phyloP scores from a whole-genome alignment of 2,329 filamentous ascomycete species.

The Lachnellula cervina region DNA sequence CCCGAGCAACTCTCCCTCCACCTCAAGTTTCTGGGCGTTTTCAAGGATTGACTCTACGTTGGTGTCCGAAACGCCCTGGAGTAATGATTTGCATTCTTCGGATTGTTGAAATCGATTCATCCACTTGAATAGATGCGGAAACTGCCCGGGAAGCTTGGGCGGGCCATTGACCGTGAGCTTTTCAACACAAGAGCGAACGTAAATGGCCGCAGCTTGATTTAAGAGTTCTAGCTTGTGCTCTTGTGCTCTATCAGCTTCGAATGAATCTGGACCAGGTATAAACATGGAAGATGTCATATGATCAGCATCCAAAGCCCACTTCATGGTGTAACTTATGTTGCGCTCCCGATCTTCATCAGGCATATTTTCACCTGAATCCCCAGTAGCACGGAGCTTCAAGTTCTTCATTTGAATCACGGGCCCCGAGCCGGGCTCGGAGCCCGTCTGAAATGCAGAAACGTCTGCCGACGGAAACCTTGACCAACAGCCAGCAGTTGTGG shows the following conservation, averaged over 20 bases:
- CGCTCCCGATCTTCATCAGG: not conserved
- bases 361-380: not conserved
- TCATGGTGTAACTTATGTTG: not conserved
- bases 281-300: not conserved
- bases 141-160: not conserved
- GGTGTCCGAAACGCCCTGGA: not conserved
- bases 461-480: not conserved
- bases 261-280: not conserved
- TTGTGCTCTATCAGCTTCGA: not conserved
- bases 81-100: slow-evolving; percentile 2
- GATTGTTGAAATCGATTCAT: slow-evolving; percentile 8
- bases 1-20: slow-evolving; percentile 6
- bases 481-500: not conserved
- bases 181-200: not conserved
- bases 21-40: not conserved
- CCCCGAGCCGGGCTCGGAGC: not conserved
- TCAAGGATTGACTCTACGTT: slow-evolving; percentile 2
- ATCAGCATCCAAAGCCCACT: not conserved
- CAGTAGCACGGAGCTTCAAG: not conserved
- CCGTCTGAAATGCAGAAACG: slow-evolving; percentile 1
- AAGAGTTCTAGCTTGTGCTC: not conserved
- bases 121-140: slow-evolving; percentile 3
- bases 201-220: slow-evolving; percentile 1
- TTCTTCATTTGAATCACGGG: not conserved
- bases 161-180: not conserved